Conservation (phyloP, 352 stramenopile genomes). For the Phytophthora chlamydospora region DNA sequence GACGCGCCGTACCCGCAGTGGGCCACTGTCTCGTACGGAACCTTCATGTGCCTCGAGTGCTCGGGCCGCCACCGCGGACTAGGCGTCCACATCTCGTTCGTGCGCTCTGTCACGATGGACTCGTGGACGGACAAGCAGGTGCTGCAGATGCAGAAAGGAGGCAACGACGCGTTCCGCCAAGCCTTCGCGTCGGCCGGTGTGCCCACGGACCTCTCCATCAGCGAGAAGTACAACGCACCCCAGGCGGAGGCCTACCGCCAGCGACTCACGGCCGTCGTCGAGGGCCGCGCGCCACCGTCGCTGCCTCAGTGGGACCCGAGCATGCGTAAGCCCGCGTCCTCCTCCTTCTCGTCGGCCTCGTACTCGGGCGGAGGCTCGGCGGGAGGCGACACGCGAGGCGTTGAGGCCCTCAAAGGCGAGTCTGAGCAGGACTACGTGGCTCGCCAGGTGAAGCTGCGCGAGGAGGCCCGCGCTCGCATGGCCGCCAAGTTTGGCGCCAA, state of each 20-base stretch:
- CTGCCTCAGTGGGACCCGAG: slow-evolving; percentile 74
- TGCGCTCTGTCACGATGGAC: slow-evolving; percentile 89
- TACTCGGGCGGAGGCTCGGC: slow-evolving; percentile 32
- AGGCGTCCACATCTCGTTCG: slow-evolving; percentile 94
- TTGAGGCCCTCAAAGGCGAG: slow-evolving; percentile 85
- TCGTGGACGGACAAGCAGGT: slow-evolving; percentile 90
- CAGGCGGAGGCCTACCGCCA: slow-evolving; percentile 79
- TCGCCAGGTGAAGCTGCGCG: slow-evolving; percentile 70
- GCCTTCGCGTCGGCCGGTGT: slow-evolving; percentile 71
- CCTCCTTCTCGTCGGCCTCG: slow-evolving; percentile 38
- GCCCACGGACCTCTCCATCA: slow-evolving; percentile 75
- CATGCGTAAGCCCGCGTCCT: slow-evolving; percentile 48
- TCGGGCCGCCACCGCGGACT: slow-evolving; percentile 91
- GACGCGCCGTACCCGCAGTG: slow-evolving; percentile 94
- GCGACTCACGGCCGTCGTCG: slow-evolving; percentile 64
- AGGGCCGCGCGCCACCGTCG: slow-evolving; percentile 51
- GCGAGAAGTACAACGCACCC: slow-evolving; percentile 86
- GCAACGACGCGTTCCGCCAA: slow-evolving; percentile 75
- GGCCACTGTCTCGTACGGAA: slow-evolving; percentile 94
- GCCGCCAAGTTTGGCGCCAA: slow-evolving; percentile 77
- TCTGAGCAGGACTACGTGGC: slow-evolving; percentile 80
- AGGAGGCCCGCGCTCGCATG: slow-evolving; percentile 83
- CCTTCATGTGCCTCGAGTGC: slow-evolving; percentile 96
- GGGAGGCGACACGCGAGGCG: slow-evolving; percentile 60
- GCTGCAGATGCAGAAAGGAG: slow-evolving; percentile 83